Percentiles rank a stretch among this genome's conserved stretches.
These are phyloP conservation scores for Erysiphe pulchra DNA, from an alignment of 2,329 filamentous ascomycete genomes.

Conservation along the genomic window DNA sequence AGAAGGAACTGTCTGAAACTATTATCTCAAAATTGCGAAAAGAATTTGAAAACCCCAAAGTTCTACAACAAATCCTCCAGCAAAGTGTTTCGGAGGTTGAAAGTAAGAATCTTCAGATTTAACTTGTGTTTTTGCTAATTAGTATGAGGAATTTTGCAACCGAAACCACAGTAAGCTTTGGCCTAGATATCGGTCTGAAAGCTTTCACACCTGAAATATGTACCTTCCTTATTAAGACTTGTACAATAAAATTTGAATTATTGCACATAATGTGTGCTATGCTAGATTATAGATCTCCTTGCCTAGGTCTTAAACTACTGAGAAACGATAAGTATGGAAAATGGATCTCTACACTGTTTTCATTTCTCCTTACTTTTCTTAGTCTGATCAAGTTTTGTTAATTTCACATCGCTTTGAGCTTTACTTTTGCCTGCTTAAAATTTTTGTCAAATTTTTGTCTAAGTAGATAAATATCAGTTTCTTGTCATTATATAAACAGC, in stretches of 20 bases:
- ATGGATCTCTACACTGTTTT: not conserved
- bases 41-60: slow-evolving; percentile 95
- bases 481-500: no score
- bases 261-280: not conserved
- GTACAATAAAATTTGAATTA: not conserved
- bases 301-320: not conserved
- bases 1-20: slow-evolving; percentile 77
- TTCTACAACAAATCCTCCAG: slow-evolving; percentile 89
- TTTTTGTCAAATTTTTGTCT: no score
- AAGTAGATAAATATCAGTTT: no score
- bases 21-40: slow-evolving; percentile 96
- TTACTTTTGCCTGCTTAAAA: no score
- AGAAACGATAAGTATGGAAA: not conserved
- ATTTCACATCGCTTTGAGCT: no score
- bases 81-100: slow-evolving; percentile 92
- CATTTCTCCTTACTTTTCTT: no score
- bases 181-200: not conserved
- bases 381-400: no score
- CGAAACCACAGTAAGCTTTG: slow-evolving; percentile 32
- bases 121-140: slow-evolving; percentile 13
- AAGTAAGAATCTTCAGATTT: slow-evolving; percentile 31
- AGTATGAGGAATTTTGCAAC: slow-evolving; percentile 29
- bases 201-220: not conserved
- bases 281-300: not conserved
- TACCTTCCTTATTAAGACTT: not conserved